phyloP scores from a whole-genome alignment of 345 rosid species.

The Lepidium africanum region DNA sequence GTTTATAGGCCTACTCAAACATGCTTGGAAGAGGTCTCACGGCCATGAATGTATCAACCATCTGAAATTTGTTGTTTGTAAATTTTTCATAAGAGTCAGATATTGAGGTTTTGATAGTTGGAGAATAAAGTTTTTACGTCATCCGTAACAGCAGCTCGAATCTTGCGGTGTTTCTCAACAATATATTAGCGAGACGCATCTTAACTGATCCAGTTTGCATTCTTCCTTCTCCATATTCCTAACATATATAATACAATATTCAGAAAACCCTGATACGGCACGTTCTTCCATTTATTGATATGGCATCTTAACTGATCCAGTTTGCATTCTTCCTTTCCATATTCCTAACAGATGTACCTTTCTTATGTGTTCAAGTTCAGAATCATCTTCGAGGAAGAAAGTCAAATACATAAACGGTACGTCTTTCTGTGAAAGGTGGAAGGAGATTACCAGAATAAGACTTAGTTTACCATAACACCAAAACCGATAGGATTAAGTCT shows the following conservation, averaged over 20 bases:
- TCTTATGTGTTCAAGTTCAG: conserved; percentile 57
- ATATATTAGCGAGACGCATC: conserved; percentile 40
- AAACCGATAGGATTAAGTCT: not conserved
- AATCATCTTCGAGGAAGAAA: conserved; percentile 69
- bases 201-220: conserved; percentile 53
- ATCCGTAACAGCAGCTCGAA: conserved; percentile 61
- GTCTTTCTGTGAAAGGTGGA: no score
- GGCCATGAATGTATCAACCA: conserved; percentile 90
- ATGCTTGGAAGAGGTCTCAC: conserved; percentile 81
- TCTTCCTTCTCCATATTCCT: no score
- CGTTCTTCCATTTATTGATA: no score
- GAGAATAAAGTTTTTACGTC: conserved; percentile 34
- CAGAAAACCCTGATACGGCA: no score
- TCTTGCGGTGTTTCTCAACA: conserved; percentile 59
- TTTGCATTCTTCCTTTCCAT: not conserved
- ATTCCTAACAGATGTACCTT: conserved; percentile 26
- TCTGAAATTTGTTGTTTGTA: conserved; percentile 31
- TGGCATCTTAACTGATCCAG: no score
- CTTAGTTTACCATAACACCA: not conserved
- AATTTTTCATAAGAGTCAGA: not conserved
- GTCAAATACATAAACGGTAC: conserved; percentile 8
- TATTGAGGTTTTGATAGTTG: not conserved
- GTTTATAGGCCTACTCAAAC: conserved; percentile 36
- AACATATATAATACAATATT: no score
- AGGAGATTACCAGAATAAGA: conserved; percentile 14